Base-by-base conservation (phyloP, 257 asterid genomes). In the Solanum bulbocastanum region DNA sequence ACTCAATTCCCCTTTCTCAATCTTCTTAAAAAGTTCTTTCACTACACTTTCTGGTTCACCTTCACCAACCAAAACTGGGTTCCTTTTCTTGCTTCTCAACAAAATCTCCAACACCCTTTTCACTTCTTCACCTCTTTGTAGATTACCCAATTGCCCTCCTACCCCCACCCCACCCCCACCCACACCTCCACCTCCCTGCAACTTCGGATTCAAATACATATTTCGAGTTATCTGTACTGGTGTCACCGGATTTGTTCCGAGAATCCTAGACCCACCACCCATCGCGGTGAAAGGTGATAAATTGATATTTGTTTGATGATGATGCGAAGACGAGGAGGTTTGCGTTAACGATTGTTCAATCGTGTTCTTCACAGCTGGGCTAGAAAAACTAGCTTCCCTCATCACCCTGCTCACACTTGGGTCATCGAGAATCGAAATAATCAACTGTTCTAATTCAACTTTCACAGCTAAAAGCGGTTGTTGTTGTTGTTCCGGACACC, bases 401-500 rank as follows among this genome's bases (percentile, higher is more conserved):
- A 96, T 96, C 32, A 95, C 98, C 42, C 98, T 90, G 87, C 98
- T 96, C 2, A 96, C 98, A 88, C 98, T 92, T 1, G 98, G 98
- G 87, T 96, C 98, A 87, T 96, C 98, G 35, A 96, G 92, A 46
- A 96, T 96, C 72, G 98, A 96, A 5, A 96, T 93, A 13, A 96
- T 92, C 44, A 96, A 87, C 90, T 96, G 99, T 86, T 95, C 97
- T 4, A 96, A 94, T 92, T 96, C 99, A 33, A 96, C 99, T 39
- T 96, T 95, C 10, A 96, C 98, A 33, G 99, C 98, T 52, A 96
- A 89, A 0, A 96, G 89, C 49, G 99, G 98, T 89, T 95, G 99
- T 87, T 96, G 99, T n/a, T 96, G 98, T 89, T 96, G 99, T 36
- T 96, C 98, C 0, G 98, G 98, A 88, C 98, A 96, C 3, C 98